phyloP scores from a whole-genome alignment of 805 yeast species.

The Zygosaccharomyces bailii region DNA sequence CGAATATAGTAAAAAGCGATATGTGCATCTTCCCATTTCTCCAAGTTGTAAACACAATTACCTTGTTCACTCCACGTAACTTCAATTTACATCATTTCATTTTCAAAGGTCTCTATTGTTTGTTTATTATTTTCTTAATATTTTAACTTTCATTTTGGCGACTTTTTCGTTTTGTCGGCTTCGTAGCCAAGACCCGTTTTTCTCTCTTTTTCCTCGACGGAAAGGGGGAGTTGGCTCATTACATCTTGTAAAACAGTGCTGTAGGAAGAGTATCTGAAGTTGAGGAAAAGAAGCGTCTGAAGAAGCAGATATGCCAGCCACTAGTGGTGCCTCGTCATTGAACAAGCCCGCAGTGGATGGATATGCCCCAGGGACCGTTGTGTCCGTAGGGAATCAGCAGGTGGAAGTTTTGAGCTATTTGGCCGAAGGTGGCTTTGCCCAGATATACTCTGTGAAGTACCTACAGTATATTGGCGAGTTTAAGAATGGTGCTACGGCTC shows the following conservation, averaged over 20 bases:
- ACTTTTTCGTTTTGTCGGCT: not conserved
- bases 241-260: not conserved
- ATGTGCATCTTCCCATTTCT: no score
- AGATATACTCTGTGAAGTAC: constrained; percentile 63
- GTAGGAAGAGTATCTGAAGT: not conserved
- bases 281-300: constrained; percentile 5
- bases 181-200: not conserved
- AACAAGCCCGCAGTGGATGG: constrained; percentile 17
- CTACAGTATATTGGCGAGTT: constrained; percentile 29
- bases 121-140: not conserved
- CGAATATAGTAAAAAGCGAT: no score
- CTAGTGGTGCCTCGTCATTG: constrained; percentile 18
- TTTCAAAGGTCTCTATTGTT: not conserved
- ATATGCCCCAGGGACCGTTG: constrained; percentile 43
- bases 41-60: no score
- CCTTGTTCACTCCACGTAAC: not conserved
- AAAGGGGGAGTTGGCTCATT: constrained; percentile 8
- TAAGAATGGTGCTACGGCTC: constrained; percentile 37
- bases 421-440: constrained; percentile 79
- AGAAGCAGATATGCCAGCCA: constrained; percentile 17
- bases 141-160: not conserved
- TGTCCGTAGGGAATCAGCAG: constrained; percentile 61
- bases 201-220: constrained; percentile 7
- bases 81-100: not conserved
- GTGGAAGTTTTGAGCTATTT: constrained; percentile 53